Percentiles rank a stretch among this genome's conserved stretches.
Conservation (phyloP, 1,139 yeast species). For the Candida tropicalis region DNA sequence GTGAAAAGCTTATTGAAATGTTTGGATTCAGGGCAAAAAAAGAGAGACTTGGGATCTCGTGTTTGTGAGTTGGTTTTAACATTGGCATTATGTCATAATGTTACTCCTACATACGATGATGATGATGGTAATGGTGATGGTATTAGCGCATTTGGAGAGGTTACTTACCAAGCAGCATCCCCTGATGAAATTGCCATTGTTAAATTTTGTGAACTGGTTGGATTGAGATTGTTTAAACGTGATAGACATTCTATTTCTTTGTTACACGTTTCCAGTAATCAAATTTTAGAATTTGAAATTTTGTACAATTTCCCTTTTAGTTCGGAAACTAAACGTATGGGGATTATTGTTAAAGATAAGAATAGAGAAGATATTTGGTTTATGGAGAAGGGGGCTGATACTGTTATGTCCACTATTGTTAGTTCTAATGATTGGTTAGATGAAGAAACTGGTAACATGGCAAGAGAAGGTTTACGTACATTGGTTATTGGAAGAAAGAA, state of each 20-base stretch:
- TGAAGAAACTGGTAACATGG: conserved; percentile 97
- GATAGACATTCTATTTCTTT: conserved; percentile 78
- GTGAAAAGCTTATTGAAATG: conserved; percentile 38
- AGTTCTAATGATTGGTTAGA: conserved; percentile 92
- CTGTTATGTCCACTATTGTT: conserved; percentile 89
- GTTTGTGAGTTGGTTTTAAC: conserved; percentile 83
- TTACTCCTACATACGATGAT: conserved; percentile 52
- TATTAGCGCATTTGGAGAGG: conserved; percentile 12
- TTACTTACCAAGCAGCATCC: conserved; percentile 94
- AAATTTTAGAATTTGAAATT: conserved; percentile 61
- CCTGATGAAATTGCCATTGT: conserved; percentile 99
- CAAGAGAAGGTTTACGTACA: conserved; percentile 95
- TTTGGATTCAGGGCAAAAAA: conserved; percentile 29
- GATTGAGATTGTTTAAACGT: conserved; percentile 74
- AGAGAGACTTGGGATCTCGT: conserved; percentile 64
- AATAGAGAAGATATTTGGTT: conserved; percentile 76
- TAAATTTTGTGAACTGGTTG: conserved; percentile 84
- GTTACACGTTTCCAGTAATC: conserved; percentile 62
- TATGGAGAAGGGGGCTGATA: conserved; percentile 93
- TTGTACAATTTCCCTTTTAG: conserved; percentile 89
- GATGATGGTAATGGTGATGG: conserved; percentile 16
- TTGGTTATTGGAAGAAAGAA: conserved; percentile 87
- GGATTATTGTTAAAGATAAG: conserved; percentile 72
- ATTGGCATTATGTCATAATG: conserved; percentile 92
- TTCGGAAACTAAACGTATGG: conserved; percentile 97